phyloP scores from a whole-genome alignment of 768 basidiomycete species.

The Dentipellis fragilis region DNA sequence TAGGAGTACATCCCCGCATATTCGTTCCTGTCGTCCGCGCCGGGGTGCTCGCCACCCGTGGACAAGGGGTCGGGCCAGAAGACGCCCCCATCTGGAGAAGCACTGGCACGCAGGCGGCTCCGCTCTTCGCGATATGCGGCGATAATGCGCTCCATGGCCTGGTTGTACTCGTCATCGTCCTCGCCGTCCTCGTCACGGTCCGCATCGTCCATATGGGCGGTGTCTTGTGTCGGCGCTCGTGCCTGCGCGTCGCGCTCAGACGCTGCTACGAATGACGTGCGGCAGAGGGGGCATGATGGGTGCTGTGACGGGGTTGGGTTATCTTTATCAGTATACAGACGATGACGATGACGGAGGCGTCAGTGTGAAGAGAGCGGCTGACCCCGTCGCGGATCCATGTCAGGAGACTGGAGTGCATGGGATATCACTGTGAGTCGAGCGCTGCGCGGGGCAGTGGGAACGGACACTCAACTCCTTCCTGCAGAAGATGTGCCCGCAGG shows the following conservation, averaged over 20 bases:
- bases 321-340: neutral
- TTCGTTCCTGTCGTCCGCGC: neutral
- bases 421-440: neutral
- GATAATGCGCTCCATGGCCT: constrained; percentile 3
- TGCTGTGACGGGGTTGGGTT: constrained; percentile 28
- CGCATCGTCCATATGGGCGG: neutral
- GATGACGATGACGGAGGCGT: neutral
- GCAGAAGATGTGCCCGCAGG: constrained; percentile 61
- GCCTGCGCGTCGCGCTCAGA: neutral
- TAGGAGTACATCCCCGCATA: constrained; percentile 1
- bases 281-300: constrained; percentile 59
- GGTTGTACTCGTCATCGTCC: neutral
- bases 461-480: constrained; percentile 56
- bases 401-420: constrained; percentile 4
- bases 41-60: constrained; percentile 15
- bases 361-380: neutral
- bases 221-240: neutral
- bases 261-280: constrained; percentile 30
- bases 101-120: neutral
- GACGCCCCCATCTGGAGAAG: neutral
- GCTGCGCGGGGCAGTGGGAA: constrained; percentile 5
- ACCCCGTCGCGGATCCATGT: constrained; percentile 14
- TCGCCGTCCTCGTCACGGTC: neutral
- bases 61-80: neutral
- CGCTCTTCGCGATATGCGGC: constrained; percentile 4